phyloP scores from a whole-genome alignment of 306 rosid genomes.

The Cucurbita maxima region DNA sequence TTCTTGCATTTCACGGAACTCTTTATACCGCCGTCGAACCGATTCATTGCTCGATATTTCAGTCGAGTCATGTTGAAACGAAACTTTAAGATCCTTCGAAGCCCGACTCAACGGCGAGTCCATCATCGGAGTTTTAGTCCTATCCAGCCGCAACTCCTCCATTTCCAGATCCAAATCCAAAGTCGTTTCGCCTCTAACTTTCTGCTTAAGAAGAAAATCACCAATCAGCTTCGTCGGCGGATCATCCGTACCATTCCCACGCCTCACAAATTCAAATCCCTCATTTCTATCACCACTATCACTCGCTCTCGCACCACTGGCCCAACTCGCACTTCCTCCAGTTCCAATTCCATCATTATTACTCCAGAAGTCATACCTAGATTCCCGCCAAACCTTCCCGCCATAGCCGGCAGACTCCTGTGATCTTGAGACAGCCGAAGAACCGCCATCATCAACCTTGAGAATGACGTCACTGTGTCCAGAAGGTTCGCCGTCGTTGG shows the following conservation, averaged over 20 bases:
- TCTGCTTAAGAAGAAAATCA: slow-evolving; percentile 36
- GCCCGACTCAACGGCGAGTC: slow-evolving; percentile 27
- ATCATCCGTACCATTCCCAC: slow-evolving; percentile 14
- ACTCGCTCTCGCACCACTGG: not conserved
- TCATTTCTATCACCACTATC: not conserved
- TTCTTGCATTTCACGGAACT: slow-evolving; percentile 6
- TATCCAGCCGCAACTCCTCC: slow-evolving; percentile 27
- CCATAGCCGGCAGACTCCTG: not conserved
- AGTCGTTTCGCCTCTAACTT: slow-evolving; percentile 25
- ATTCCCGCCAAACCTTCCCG: slow-evolving; percentile 28
- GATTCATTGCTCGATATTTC: slow-evolving; percentile 19
- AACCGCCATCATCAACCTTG: slow-evolving; percentile 22
- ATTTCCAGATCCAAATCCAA: slow-evolving; percentile 60
- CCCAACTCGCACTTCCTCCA: not conserved
- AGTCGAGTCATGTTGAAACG: slow-evolving; percentile 29
- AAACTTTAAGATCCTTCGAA: slow-evolving; percentile 43
- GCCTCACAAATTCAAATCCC: slow-evolving; percentile 31
- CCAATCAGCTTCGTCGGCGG: slow-evolving; percentile 42
- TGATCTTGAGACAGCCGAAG: not conserved
- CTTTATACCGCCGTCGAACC: slow-evolving; percentile 31
- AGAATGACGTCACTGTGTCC: slow-evolving; percentile 21
- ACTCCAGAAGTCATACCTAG: slow-evolving; percentile 30
- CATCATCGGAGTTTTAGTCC: slow-evolving; percentile 22
- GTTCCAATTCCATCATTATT: not conserved
- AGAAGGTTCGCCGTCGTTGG: not conserved